Evolutionary conservation across 345 rosid genomes (phyloP), one percentile per base, ranked within the genome.

Genomic region (Anacardium occidentale): DNA sequence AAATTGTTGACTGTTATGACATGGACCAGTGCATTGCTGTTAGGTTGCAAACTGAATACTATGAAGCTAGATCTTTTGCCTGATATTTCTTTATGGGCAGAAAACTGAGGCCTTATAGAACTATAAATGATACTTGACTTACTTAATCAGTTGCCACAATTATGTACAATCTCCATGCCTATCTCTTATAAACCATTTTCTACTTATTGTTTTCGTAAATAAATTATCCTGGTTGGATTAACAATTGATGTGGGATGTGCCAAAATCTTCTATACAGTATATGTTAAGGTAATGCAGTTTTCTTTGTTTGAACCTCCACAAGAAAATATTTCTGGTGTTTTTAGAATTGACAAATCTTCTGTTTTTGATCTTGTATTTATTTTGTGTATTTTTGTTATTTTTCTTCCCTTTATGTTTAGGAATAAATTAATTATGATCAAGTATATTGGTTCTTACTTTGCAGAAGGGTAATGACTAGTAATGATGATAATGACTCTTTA

Each of bases 391-490:
- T 20, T 68, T 37, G 34, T 55, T 2, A 3, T 15, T 1, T 71
- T 71, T 8, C 11, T 50, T 55, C 25, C 45, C 15, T 78, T 47
- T 12, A 12, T 14, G 7, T 64, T 47, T 55, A 51, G 10, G 37
- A 40, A 44, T n/a, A 15, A 13, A 37, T 62, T 18, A 51, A 4
- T 15, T 73, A 52, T 56, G 47, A 44, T 18, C n/a, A n/a, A 34
- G 37, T 34, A 34, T 70, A 52, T 59, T 59, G 22, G 56, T 0
- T 47, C 18, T 77, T 66, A 44, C 61, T 73, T 76, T 85, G 73
- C 88, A 86, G 90, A 78, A 69, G 65, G 79, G 75, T 75, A 75
- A 89, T 93, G 95, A 78, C 86, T 68, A 76, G 64, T 68, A 72
- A 48, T 25, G 66, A 74, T 65, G 78, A 62, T 37, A 72, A 55